These are phyloP conservation scores for Corynespora cassiicola DNA, from an alignment of 2,329 filamentous ascomycete species.

Conservation along the genomic window DNA sequence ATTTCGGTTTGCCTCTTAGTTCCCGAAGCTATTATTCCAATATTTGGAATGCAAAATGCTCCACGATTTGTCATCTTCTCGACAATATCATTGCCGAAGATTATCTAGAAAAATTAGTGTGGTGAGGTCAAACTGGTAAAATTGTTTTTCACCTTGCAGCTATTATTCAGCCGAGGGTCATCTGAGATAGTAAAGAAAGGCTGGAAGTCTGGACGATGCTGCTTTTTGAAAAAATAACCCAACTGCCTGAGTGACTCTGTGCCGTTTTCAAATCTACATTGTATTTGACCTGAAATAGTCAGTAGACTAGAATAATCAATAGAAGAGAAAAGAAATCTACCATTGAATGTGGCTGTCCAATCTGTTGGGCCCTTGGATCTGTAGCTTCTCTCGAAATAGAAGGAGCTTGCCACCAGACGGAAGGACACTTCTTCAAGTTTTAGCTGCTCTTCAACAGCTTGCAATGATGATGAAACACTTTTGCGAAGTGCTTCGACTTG, in stretches of 20 bases:
- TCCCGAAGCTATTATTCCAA: too few species aligned
- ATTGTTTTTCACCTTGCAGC: too few species aligned
- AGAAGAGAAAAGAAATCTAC: neutral
- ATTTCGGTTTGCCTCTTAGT: too few species aligned
- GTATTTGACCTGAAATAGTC: conserved; percentile 17
- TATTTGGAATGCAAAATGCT: too few species aligned
- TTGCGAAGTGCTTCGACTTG: conserved; percentile 6
- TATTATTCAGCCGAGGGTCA: too few species aligned
- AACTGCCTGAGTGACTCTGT: neutral
- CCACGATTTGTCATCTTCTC: too few species aligned
- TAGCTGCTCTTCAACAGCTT: conserved; percentile 1
- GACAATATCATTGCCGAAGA: too few species aligned
- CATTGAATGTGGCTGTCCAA: conserved; percentile 1
- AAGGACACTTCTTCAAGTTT: conserved; percentile 14
- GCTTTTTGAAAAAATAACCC: conserved; percentile 2
- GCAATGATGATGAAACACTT: conserved; percentile 1
- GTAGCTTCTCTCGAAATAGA: conserved; percentile 22
- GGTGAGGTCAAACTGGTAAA: too few species aligned
- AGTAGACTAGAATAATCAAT: neutral
- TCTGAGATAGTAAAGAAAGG: too few species aligned
- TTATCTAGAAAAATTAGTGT: too few species aligned
- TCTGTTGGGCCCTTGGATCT: neutral
- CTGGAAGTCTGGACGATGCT: neutral
- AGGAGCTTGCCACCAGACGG: conserved; percentile 20
- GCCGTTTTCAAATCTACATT: conserved; percentile 15